phyloP scores from a whole-genome alignment of 441 rosid genomes.

The Oxalis stricta region DNA sequence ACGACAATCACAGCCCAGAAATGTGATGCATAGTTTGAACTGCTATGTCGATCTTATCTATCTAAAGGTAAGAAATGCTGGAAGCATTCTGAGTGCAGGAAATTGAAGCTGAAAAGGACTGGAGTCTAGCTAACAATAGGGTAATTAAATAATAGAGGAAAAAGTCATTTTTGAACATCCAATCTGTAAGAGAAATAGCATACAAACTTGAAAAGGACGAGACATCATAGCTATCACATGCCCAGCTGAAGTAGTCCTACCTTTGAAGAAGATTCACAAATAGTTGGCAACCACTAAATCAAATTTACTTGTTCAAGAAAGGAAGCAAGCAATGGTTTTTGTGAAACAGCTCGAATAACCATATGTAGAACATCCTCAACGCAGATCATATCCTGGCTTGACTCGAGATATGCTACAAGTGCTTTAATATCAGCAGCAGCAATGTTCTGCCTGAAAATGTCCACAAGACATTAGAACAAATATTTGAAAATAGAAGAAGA shows the following conservation, averaged over 20 bases:
- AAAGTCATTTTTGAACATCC: too few relatives aligned
- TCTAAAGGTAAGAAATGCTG: too few relatives aligned
- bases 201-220: neutral
- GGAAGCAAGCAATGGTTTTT: conserved; percentile 57
- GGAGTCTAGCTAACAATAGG: too few relatives aligned
- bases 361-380: conserved; percentile 91
- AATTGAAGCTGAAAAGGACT: neutral
- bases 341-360: conserved; percentile 87
- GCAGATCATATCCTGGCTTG: conserved; percentile 85
- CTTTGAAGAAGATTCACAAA: conserved; percentile 91
- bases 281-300: conserved; percentile 75
- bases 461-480: conserved; percentile 3
- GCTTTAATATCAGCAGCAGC: conserved; percentile 59
- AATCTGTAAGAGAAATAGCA: too few relatives aligned
- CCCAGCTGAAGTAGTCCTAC: conserved; percentile 24
- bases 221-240: neutral
- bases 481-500: conserved; percentile 3
- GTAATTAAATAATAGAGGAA: neutral
- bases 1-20: too few relatives aligned
- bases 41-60: too few relatives aligned
- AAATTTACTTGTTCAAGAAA: conserved; percentile 86
- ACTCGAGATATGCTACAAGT: conserved; percentile 75
- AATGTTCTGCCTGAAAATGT: conserved; percentile 68
- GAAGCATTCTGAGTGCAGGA: too few relatives aligned
- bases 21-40: too few relatives aligned